Evolutionary conservation across 2,329 filamentous ascomycete species (phyloP).

Genomic region (Aspergillus terreus): DNA sequence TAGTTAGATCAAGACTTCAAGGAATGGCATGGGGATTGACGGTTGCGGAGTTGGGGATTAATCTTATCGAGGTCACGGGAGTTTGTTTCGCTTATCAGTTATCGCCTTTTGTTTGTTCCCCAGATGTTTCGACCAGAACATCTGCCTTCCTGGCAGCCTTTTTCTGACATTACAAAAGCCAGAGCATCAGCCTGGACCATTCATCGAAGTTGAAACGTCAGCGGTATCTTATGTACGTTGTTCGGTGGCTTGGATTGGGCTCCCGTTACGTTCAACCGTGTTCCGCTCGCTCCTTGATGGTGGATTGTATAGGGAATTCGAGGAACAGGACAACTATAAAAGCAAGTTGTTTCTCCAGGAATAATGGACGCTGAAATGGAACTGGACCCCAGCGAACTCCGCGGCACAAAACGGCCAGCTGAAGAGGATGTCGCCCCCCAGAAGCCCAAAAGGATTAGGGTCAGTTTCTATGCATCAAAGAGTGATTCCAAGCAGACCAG

Average conservation of each 20-base stretch:
- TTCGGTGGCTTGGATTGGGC: too few species aligned
- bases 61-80: conserved; percentile 3
- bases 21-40: conserved; percentile 1
- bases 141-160: not conserved
- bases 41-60: conserved; percentile 5
- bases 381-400: conserved; percentile 32
- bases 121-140: not conserved
- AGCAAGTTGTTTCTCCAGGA: not conserved
- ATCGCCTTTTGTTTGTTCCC: not conserved
- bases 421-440: conserved; percentile 38
- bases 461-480: conserved; percentile 8
- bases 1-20: not conserved
- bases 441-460: conserved; percentile 49
- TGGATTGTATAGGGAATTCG: not conserved
- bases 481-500: not conserved
- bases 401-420: conserved; percentile 50
- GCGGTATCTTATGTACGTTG: too few species aligned
- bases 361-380: conserved; percentile 36
- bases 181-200: too few species aligned
- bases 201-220: too few species aligned
- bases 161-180: not conserved
- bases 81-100: not conserved
- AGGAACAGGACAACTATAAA: not conserved
- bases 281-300: not conserved
- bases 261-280: too few species aligned